These are phyloP conservation scores for Bolboschoenoplectus hybrid DNA, from an alignment of 202 grass and related monocot genomes.

Conservation along the genomic window DNA sequence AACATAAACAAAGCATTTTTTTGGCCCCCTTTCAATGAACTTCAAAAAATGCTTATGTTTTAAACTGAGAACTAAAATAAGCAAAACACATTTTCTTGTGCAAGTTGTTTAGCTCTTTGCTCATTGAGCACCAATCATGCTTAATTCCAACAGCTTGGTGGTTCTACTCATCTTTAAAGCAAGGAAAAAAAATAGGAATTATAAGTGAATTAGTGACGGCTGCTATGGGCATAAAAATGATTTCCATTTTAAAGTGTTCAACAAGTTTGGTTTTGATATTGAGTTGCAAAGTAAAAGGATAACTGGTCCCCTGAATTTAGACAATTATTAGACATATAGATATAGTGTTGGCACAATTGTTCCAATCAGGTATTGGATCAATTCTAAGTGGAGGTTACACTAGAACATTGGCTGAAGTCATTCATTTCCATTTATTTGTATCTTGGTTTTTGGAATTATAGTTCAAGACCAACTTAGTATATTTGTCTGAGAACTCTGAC, in stretches of 20 bases:
- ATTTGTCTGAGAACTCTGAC: neutral
- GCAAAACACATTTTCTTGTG: neutral
- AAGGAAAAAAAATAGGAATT: neutral
- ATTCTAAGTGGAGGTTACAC: slow-evolving; percentile 20
- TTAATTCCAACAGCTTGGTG: neutral
- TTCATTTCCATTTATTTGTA: neutral
- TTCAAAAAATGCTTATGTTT: neutral
- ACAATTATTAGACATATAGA: neutral
- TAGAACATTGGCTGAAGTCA: neutral
- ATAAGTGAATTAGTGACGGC: slow-evolving; percentile 14
- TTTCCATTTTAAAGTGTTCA: neutral
- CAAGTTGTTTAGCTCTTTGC: neutral
- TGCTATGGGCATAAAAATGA: slow-evolving; percentile 5
- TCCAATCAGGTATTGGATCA: neutral
- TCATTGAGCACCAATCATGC: neutral
- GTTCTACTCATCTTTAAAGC: neutral
- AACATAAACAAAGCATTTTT: neutral
- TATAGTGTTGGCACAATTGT: neutral
- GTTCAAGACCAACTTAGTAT: neutral
- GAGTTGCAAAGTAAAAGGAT: neutral
- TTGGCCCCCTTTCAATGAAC: neutral
- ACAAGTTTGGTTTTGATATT: neutral
- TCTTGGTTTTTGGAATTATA: neutral
- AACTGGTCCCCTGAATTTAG: slow-evolving; percentile 14
- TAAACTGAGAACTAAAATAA: neutral